Base-by-base conservation (phyloP, 306 rosid species). In the Delonix regia region DNA sequence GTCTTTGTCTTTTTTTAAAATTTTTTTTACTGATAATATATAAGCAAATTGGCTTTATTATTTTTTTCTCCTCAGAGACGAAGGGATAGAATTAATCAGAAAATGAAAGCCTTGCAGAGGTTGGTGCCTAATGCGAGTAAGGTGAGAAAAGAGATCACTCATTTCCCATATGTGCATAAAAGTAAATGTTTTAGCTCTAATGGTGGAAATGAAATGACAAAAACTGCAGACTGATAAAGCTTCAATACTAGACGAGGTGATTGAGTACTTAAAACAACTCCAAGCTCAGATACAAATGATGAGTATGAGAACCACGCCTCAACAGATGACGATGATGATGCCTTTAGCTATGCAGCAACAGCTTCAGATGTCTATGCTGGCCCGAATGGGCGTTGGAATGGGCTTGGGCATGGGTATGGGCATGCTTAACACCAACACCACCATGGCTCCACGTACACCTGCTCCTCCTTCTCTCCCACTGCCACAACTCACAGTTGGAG, bases 181-280 rank as follows among this genome's bases (percentile, higher is more conserved):
- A 51, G 18, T 13, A 6, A 9, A 28, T 60, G 38, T 28, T 6
- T 28, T 30, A 15, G 2, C 7, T 41, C 11, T 28, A 15, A 34
- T 34, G 66, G 67, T 63, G 67, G 60, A 64, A 56, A 57, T 56
- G 60, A 64, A 56, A 57, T 56, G 55, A 21, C 25, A 16, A 45
- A 51, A 63, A 57, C 52, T 77, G 82, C 85, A 89, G 91, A 85
- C 82, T 0, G 91, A 89, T 44, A 89, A 83, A 52, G 93, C 93
- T 53, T 87, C 93, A 77, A 83, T 89, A 89, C 83, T 89, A n/a
- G 93, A 89, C 52, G 91, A 87, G 71, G 91, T 89, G 81, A 89
- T 87, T 3, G 85, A 71, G 21, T 89, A 89, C 84, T 67, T 89
- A 66, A 86, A 87, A 64, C 84, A 85, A 55, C 91, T 89, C 13